These are phyloP conservation scores for Colletotrichum lupini DNA, from an alignment of 2,329 filamentous ascomycete genomes.

Conservation along the genomic window DNA sequence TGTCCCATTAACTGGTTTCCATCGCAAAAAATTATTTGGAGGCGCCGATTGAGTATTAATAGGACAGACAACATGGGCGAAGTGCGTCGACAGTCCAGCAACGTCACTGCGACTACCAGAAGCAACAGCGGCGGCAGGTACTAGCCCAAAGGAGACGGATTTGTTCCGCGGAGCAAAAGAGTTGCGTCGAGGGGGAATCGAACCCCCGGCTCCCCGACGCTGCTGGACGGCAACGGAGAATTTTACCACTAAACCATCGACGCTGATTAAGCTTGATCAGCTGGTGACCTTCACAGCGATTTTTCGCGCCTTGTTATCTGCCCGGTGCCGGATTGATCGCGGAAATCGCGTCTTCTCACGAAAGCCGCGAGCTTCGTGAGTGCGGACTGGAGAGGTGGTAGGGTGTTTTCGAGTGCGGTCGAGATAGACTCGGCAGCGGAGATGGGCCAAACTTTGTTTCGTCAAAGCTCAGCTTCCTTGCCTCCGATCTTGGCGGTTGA, in stretches of 20 bases:
- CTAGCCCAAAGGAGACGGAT: too few relatives aligned
- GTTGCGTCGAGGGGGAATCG: not conserved
- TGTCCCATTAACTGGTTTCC: not conserved
- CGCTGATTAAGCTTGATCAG: slow-evolving; percentile 9
- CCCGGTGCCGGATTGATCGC: not conserved
- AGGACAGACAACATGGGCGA: not conserved
- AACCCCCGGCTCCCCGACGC: slow-evolving; percentile 32
- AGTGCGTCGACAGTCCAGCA: too few relatives aligned
- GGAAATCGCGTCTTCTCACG: too few relatives aligned
- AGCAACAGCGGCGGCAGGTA: not conserved
- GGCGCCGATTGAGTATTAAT: not conserved
- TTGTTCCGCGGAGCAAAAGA: not conserved
- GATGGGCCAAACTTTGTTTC: not conserved
- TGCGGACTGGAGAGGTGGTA: too few relatives aligned
- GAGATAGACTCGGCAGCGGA: slow-evolving; percentile 3
- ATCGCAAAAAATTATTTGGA: fast-evolving
- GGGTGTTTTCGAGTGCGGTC: not conserved
- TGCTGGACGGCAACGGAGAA: slow-evolving; percentile 34
- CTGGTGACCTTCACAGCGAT: fast-evolving
- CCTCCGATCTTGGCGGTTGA: not conserved
- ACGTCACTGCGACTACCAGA: not conserved
- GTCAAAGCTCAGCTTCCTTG: not conserved
- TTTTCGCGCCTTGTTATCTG: too few relatives aligned
- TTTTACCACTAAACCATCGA: slow-evolving; percentile 36
- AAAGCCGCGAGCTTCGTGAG: too few relatives aligned